Percentiles rank a stretch among this genome's conserved stretches.
phyloP scores from a whole-genome alignment of 2,329 filamentous ascomycete genomes.

The Alternaria brassicicola region DNA sequence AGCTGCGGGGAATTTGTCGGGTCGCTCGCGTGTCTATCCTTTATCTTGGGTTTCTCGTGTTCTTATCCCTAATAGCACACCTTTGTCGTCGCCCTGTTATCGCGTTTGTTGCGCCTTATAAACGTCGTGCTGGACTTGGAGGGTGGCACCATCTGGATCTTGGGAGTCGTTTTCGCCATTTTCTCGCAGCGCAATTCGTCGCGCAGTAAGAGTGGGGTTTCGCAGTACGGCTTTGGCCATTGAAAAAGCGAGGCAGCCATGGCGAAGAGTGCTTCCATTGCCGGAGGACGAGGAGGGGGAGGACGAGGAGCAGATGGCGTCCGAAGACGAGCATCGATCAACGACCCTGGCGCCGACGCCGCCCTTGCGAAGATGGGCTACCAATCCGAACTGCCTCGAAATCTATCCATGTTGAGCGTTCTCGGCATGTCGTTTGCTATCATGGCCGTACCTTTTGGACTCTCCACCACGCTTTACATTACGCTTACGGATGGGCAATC shows the following conservation, averaged over 20 bases:
- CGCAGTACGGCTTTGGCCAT: neutral
- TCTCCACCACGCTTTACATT: conserved; percentile 72
- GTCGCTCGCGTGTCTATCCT: neutral
- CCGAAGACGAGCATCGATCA: conserved; percentile 23
- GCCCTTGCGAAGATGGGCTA: conserved; percentile 71
- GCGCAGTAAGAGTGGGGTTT: conserved; percentile 7
- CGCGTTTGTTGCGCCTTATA: neutral
- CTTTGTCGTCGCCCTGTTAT: neutral
- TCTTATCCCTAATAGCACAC: neutral
- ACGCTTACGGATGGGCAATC: conserved; percentile 70
- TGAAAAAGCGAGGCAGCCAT: conserved; percentile 6
- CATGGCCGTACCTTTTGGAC: conserved; percentile 73
- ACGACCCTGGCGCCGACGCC: conserved; percentile 60
- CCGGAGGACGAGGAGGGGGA: conserved; percentile 19
- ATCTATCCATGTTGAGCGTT: conserved; percentile 72
- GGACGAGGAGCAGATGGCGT: conserved; percentile 1
- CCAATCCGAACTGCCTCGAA: conserved; percentile 68
- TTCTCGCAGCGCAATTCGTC: neutral
- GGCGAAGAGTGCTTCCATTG: conserved; percentile 28
- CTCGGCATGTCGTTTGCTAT: conserved; percentile 75
- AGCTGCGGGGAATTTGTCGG: conserved; percentile 2
- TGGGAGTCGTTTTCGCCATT: neutral
- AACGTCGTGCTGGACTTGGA: neutral
- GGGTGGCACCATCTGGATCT: neutral
- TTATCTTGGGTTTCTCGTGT: conserved; percentile 3